phyloP scores from a whole-genome alignment of 2,329 filamentous ascomycete species.

The Aspergillus unguis region DNA sequence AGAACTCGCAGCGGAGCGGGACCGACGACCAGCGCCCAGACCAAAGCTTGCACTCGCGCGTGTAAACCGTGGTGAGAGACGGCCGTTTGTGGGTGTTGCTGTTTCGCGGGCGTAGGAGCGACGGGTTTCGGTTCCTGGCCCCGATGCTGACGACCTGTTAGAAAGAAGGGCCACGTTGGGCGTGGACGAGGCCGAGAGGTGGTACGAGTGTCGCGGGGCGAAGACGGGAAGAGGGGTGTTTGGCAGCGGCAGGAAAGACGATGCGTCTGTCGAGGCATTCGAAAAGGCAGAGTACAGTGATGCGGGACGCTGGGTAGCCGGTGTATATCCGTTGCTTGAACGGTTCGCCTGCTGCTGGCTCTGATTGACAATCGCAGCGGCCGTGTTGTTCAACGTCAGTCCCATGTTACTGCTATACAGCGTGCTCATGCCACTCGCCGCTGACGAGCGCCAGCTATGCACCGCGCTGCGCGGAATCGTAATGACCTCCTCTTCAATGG shows the following conservation, averaged over 20 bases:
- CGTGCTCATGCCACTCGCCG: constrained; percentile 31
- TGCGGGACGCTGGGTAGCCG: constrained; percentile 9
- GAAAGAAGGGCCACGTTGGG: constrained; percentile 5
- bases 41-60: background rate
- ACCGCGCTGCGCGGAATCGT: constrained; percentile 34
- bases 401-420: constrained; percentile 19
- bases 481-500: constrained; percentile 37
- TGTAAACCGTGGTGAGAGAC: constrained; percentile 17
- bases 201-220: constrained; percentile 26
- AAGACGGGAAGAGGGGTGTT: constrained; percentile 30
- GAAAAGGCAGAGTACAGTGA: constrained; percentile 30
- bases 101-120: constrained; percentile 11
- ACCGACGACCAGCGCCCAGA: background rate
- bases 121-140: constrained; percentile 9
- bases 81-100: constrained; percentile 1
- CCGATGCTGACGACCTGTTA: too few species aligned
- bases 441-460: constrained; percentile 36
- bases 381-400: too few species aligned
- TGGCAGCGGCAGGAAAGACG: constrained; percentile 29
- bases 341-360: too few species aligned
- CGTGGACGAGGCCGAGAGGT: constrained; percentile 1
- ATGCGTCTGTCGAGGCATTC: constrained; percentile 29
- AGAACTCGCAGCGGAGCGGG: constrained; percentile 14
- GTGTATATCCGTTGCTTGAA: background rate
- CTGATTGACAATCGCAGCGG: too few species aligned